phyloP scores from a whole-genome alignment of 2,329 filamentous ascomycete genomes.

The Chrysoporthe cubensis region DNA sequence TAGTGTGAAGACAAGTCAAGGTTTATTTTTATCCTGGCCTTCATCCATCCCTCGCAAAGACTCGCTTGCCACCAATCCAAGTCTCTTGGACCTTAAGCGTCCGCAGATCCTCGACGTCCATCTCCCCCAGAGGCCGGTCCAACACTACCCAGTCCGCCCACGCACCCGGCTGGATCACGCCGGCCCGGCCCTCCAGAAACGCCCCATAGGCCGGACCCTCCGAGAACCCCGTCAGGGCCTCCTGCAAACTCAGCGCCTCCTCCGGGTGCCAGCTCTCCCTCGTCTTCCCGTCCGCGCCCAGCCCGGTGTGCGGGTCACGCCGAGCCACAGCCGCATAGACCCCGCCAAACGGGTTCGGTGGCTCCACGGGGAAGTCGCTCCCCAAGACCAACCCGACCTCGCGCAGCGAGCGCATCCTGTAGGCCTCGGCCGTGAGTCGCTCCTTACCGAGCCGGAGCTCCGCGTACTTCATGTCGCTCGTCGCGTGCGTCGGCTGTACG shows the following conservation, averaged over 20 bases:
- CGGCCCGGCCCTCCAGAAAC: slow-evolving; percentile 62
- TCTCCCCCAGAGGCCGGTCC: slow-evolving; percentile 56
- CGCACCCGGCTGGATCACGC: slow-evolving; percentile 61
- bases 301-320: slow-evolving; percentile 60
- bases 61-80: slow-evolving; percentile 64
- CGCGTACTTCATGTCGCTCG: slow-evolving; percentile 72
- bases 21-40: neutral
- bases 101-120: slow-evolving; percentile 57
- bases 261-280: slow-evolving; percentile 61
- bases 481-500: slow-evolving; percentile 74
- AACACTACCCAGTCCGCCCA: slow-evolving; percentile 75
- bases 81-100: slow-evolving; percentile 64
- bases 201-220: slow-evolving; percentile 60
- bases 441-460: slow-evolving; percentile 59
- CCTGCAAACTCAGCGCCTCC: slow-evolving; percentile 60
- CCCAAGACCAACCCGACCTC: slow-evolving; percentile 61
- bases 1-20: neutral
- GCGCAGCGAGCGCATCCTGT: slow-evolving; percentile 67
- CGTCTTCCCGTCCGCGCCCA: slow-evolving; percentile 48
- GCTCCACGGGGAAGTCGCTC: slow-evolving; percentile 74
- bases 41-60: slow-evolving; percentile 44
- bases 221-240: slow-evolving; percentile 68
- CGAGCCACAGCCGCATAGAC: slow-evolving; percentile 71
- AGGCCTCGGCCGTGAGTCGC: slow-evolving; percentile 61
- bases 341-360: slow-evolving; percentile 68